These are phyloP conservation scores for Aspergillus terreus DNA, from an alignment of 2,329 filamentous ascomycete species.

Conservation along the genomic window DNA sequence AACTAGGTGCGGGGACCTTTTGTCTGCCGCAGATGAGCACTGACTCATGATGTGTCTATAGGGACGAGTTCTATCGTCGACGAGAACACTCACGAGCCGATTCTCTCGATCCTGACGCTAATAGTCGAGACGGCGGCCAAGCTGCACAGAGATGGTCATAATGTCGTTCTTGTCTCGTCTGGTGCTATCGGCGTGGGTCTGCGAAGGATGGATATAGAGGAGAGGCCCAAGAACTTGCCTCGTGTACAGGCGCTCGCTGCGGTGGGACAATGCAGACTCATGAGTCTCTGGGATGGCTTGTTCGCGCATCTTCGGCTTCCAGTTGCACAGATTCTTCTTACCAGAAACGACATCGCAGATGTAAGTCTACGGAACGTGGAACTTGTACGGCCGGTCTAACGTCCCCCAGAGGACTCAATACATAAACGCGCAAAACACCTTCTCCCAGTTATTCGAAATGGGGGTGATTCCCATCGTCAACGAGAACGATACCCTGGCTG, in stretches of 20 bases:
- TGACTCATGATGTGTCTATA: conserved; percentile 40
- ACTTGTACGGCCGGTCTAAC: background rate
- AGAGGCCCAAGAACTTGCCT: conserved; percentile 84
- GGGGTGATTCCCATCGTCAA: conserved; percentile 98
- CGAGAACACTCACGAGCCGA: conserved; percentile 88
- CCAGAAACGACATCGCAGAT: conserved; percentile 93
- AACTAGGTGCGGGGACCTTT: conserved; percentile 33
- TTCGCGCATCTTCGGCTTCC: conserved; percentile 86
- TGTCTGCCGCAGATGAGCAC: conserved; percentile 6
- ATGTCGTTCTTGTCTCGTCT: conserved; percentile 93
- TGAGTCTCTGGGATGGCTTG: conserved; percentile 91
- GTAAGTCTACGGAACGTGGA: conserved; percentile 47
- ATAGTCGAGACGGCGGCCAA: conserved; percentile 93
- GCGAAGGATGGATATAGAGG: conserved; percentile 81
- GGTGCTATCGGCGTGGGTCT: conserved; percentile 94
- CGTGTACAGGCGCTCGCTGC: conserved; percentile 79
- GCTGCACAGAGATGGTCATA: conserved; percentile 84
- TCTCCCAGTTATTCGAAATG: conserved; percentile 85
- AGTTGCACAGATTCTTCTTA: conserved; percentile 90
- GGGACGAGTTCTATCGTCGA: conserved; percentile 99
- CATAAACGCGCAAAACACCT: conserved; percentile 92
- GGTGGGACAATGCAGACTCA: conserved; percentile 91
- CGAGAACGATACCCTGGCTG: conserved; percentile 94
- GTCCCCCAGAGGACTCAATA: conserved; percentile 73
- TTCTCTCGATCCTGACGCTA: conserved; percentile 82